Base-by-base conservation (phyloP, 2,329 filamentous ascomycete species). In the Talaromyces sp. region DNA sequence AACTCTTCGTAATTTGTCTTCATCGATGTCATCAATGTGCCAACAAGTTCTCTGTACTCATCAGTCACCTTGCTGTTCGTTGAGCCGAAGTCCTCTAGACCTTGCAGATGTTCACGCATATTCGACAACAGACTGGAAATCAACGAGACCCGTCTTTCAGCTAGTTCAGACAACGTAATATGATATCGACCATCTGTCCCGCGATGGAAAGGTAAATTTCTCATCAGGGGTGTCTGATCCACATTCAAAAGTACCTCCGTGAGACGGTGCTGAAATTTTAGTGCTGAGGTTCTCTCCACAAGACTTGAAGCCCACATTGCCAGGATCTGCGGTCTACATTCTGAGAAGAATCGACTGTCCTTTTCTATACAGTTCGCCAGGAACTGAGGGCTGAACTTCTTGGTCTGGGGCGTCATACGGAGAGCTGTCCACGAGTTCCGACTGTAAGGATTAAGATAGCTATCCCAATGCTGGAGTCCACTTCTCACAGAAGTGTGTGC, bases 221-320 rank as follows among this genome's bases (percentile, higher is more conserved):
- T 65, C 48, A 87, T 70, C 4, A 87, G 67, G 0, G 76, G 74
- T 52, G 84, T 76, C 0, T 66, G 58, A 60, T 77, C 73, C n/a
- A 67, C 67, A 53, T 81, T 82, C 33, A 85, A 66, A 36, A 87
- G 66, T 2, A 77, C 75, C n/a, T 75, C 70, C 0, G 84, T 83
- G 6, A 87, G 73, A 22, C 72, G 70, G 66, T 86, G 78, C 64
- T 87, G 84, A 61, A 81, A 85, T 63, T 85, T 84, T 43, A 87
- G 73, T 70, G 80, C 75, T 2, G 83, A 81, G 53, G 83, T 80
- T 51, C 84, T 76, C 63, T 87, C 84, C 2, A 82, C 81, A 25
- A 87, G 68, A 13, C 76, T 82, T 11, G 77, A 70, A 36, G 86
- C 65, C 77, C 84, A 84, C 39, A 78, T 74, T 5, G 72, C 72